Conservation (phyloP, 73 alveolate genomes). For the Tetrahymena elliotti region DNA sequence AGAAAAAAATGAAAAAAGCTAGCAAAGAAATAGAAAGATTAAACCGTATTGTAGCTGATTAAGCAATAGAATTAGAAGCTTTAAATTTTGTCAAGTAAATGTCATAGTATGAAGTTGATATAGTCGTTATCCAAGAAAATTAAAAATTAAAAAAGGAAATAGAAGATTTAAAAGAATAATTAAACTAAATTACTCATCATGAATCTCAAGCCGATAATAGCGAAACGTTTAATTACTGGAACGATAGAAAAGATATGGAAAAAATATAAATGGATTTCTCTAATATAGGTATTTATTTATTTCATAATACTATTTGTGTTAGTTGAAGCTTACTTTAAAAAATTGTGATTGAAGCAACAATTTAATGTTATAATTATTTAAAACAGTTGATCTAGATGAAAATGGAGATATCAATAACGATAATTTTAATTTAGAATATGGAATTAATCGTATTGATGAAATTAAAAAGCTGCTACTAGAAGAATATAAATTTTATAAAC, state of each 20-base stretch:
- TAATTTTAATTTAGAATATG: neutral
- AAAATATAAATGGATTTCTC: neutral
- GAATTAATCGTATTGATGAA: neutral
- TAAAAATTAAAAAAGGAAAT: neutral
- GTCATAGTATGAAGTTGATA: neutral
- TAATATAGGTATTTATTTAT: neutral
- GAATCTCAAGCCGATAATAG: neutral
- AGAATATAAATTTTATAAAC: neutral
- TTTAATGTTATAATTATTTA: neutral
- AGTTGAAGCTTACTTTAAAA: neutral
- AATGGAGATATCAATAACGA: neutral
- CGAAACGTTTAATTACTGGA: neutral
- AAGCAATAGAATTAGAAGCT: neutral
- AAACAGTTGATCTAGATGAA: neutral
- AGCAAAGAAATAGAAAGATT: neutral
- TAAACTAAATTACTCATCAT: neutral
- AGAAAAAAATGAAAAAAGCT: neutral
- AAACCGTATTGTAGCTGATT: neutral
- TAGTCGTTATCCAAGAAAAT: neutral
- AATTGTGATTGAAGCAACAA: neutral
- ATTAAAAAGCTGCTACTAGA: neutral
- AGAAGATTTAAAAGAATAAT: neutral
- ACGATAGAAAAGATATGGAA: neutral
- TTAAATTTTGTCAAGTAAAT: neutral
- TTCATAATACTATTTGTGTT: no score